Percentiles rank a stretch among this genome's conserved stretches.
Evolutionary conservation across 148 eudicot species (phyloP).

Genomic region (Vaccinium darrowii): DNA sequence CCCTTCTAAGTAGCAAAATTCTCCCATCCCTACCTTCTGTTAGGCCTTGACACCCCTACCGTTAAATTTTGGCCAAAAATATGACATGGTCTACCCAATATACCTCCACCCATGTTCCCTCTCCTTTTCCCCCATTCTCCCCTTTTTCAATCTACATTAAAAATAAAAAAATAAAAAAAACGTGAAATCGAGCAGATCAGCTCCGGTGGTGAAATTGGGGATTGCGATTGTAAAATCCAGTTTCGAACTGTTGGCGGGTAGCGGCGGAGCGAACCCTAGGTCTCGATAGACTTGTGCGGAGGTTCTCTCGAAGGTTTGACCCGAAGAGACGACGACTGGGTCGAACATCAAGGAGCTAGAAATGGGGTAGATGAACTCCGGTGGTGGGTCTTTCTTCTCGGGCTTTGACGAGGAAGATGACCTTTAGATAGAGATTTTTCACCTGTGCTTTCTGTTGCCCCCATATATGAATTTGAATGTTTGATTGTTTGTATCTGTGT

Average conservation of each 20-base stretch:
- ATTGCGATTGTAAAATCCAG: slow-evolving; percentile 53
- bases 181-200: slow-evolving; percentile 27
- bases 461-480: no score
- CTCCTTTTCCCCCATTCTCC: no score
- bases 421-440: slow-evolving; percentile 33
- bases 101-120: no score
- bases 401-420: slow-evolving; percentile 12
- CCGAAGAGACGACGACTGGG: slow-evolving; percentile 71
- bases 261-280: slow-evolving; percentile 41
- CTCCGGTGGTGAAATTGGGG: slow-evolving; percentile 31
- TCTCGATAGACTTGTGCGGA: slow-evolving; percentile 51
- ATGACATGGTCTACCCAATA: no score
- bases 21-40: no score
- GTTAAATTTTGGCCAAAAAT: no score
- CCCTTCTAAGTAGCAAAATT: no score
- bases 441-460: slow-evolving; percentile 20
- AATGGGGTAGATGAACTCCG: slow-evolving; percentile 70
- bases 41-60: no score
- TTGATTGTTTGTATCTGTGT: no score
- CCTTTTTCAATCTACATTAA: no score
- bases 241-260: slow-evolving; percentile 49
- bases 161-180: no score
- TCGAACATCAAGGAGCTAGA: slow-evolving; percentile 57
- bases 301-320: slow-evolving; percentile 73
- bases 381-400: slow-evolving; percentile 37